A percentile compares a stretch with the other conserved stretches of the same genome.
These are phyloP conservation scores for Saccharomyces hybrid DNA, from an alignment of 1,139 yeast genomes.

Conservation along the genomic window DNA sequence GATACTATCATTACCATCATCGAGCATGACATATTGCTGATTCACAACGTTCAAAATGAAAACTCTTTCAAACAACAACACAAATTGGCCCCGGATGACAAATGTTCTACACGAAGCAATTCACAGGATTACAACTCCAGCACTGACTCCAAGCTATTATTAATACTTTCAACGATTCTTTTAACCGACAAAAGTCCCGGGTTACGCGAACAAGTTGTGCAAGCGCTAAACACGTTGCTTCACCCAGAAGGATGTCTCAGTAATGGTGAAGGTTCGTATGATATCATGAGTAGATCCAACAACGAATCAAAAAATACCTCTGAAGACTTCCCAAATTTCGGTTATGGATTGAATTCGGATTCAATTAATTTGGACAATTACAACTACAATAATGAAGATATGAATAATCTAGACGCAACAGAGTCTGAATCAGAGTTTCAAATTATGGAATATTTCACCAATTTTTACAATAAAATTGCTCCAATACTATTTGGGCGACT, in stretches of 20 bases:
- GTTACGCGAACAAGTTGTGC: constrained; percentile 72
- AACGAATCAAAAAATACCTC: not conserved
- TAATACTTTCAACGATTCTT: constrained; percentile 56
- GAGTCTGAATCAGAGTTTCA: constrained; percentile 26
- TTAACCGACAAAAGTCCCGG: constrained; percentile 63
- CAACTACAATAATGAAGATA: constrained; percentile 9
- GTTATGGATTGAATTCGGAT: constrained; percentile 6
- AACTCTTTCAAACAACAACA: constrained; percentile 7
- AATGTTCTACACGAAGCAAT: not conserved
- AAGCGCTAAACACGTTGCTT: constrained; percentile 66
- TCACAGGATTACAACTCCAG: not conserved
- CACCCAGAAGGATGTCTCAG: constrained; percentile 45
- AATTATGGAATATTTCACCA: constrained; percentile 46
- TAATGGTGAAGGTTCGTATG: constrained; percentile 11
- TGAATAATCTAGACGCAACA: constrained; percentile 11
- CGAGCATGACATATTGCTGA: constrained; percentile 80
- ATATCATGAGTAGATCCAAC: not conserved
- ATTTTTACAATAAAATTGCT: constrained; percentile 60
- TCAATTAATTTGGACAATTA: constrained; percentile 9
- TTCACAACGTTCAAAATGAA: constrained; percentile 37
- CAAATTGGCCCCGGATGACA: not conserved
- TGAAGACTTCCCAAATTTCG: not conserved
- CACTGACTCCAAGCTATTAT: constrained; percentile 52
- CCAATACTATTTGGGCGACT: constrained; percentile 49
- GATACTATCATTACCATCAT: constrained; percentile 75